These are phyloP conservation scores for Ophiognomonia clavigignenti-juglandacearum DNA, from an alignment of 2,329 filamentous ascomycete species.

Conservation along the genomic window DNA sequence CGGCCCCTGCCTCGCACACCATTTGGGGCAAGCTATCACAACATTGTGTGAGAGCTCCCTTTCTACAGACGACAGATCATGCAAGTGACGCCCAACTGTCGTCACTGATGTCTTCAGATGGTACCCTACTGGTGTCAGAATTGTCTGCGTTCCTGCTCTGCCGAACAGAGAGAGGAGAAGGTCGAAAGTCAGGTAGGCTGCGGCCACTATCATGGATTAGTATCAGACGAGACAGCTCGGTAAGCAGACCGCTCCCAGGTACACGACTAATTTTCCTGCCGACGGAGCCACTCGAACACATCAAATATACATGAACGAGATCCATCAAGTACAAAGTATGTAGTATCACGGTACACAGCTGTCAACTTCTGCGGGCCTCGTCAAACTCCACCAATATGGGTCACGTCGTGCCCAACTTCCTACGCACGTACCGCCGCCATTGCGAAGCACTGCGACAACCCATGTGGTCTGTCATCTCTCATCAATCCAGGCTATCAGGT, in stretches of 20 bases:
- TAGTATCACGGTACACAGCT: no score
- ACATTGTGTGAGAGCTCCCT: no score
- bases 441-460: no score
- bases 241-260: not conserved
- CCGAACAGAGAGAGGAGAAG: not conserved
- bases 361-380: no score
- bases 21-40: no score
- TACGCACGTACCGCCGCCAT: no score
- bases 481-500: not conserved
- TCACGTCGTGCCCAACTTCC: no score
- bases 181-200: not conserved
- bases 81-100: slow-evolving; percentile 11
- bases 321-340: not conserved
- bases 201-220: not conserved
- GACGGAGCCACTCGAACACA: not conserved
- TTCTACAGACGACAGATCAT: no score
- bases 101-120: slow-evolving; percentile 9
- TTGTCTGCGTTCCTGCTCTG: not conserved
- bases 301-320: not conserved
- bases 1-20: not conserved
- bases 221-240: not conserved
- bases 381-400: no score
- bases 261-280: not conserved
- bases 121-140: not conserved
- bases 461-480: not conserved